Base-by-base conservation (phyloP, 1,139 yeast species). In the Petasospora fabianii region DNA sequence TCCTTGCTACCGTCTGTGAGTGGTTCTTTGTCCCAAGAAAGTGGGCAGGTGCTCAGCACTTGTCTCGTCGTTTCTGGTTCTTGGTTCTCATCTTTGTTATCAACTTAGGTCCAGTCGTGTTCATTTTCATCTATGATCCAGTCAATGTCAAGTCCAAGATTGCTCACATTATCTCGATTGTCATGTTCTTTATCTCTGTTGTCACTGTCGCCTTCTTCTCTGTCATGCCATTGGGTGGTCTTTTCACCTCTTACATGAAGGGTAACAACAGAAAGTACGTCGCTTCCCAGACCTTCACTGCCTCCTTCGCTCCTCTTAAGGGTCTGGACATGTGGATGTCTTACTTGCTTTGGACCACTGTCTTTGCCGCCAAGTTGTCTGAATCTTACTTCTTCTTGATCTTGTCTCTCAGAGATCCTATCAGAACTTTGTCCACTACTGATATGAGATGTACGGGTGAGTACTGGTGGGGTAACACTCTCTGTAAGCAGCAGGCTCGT, bases 31-130 rank as follows among this genome's bases (percentile, higher is more conserved):
- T 92, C 48, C 98, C 98, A 49, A 82, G 97, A 69, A 80, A 84
- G 58, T 92, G 98, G 98, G 95, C 97, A 24, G 98, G 98, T 66
- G 97, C 97, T 64, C 97, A 92, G 69, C 97, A 87, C 63, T 77
- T 92, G 62, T 70, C 88, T 35, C 84, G 96, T 66, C 84, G 98
- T 62, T 71, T 92, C 56, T 58, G 81, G 70, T 84, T 90, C 61
- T 66, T 92, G 61, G 55, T 82, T 42, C 53, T 79, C 38, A 76
- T 90, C 49, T 71, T 90, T 47, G 68, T 73, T 38, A 59, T 82
- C 51, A 92, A 92, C 65, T 69, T 92, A 62, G 92, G 81, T 54
- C 95, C 97, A 30, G 80, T 88, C 31, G 80, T 87, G 39, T 94
- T 86, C 62, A 82, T 88, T 28, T 87, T 87, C 65, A 83, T 82